A percentile compares a stretch with the other conserved stretches of the same genome.
These are phyloP conservation scores for Cucumis melo DNA, from an alignment of 306 rosid genomes.

Conservation along the genomic window DNA sequence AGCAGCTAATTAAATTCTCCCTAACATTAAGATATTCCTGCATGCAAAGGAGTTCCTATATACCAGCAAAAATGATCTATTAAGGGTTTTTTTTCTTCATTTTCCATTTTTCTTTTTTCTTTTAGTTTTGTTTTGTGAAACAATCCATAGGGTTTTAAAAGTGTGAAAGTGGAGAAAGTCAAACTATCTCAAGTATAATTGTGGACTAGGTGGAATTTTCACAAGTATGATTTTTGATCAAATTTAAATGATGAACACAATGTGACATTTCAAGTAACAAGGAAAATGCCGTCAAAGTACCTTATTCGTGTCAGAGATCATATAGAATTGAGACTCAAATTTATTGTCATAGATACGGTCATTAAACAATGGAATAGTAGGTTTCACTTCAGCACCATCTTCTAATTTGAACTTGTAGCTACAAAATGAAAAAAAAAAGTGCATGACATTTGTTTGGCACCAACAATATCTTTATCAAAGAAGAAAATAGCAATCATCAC, in stretches of 20 bases:
- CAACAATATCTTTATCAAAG: conserved; percentile 13
- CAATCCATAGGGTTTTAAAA: too few relatives aligned
- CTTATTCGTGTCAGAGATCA: conserved; percentile 83
- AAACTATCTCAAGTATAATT: background rate
- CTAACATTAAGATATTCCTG: too few relatives aligned
- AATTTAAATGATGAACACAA: background rate
- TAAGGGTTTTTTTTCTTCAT: too few relatives aligned
- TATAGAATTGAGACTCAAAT: conserved; percentile 89
- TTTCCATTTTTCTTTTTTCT: too few relatives aligned
- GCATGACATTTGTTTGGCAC: conserved; percentile 1
- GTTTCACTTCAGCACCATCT: conserved; percentile 78
- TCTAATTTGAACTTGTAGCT: conserved; percentile 94
- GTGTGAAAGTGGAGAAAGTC: background rate
- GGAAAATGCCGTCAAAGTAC: conserved; percentile 27
- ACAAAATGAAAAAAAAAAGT: conserved; percentile 22
- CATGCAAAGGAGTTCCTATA: too few relatives aligned
- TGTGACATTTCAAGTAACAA: background rate
- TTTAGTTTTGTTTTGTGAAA: too few relatives aligned
- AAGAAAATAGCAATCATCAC: conserved; percentile 3
- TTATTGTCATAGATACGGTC: conserved; percentile 74
- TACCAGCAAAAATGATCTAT: too few relatives aligned
- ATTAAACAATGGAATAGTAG: conserved; percentile 70
- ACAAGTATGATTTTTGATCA: background rate
- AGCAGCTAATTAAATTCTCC: too few relatives aligned
- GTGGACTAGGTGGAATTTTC: background rate